Evolutionary conservation across 495 filamentous ascomycete species (phyloP).

Genomic region (Hyaloscypha hepaticicola): DNA sequence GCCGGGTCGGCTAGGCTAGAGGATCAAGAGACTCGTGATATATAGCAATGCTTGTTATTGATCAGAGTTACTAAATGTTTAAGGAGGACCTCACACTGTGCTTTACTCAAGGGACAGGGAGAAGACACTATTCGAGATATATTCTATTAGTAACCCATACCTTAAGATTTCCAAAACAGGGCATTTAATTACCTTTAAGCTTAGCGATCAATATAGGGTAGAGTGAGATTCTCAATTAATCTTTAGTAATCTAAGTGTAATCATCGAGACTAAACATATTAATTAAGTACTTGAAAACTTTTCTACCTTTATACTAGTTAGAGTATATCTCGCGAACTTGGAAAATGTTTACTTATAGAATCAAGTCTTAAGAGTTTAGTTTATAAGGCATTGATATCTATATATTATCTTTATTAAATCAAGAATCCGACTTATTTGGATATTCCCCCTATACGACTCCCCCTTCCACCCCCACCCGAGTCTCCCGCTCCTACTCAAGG

Average conservation of each 20-base stretch:
- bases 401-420: conserved; percentile 5
- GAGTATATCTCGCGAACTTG: no score
- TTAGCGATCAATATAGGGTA: conserved; percentile 19
- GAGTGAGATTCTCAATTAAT: conserved; percentile 26
- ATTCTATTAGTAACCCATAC: no score
- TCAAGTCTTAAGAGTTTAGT: conserved; percentile 22
- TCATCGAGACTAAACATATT: no score
- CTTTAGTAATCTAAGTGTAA: conserved; percentile 23
- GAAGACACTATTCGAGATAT: conserved; percentile 21
- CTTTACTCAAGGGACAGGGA: conserved; percentile 11
- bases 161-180: conserved; percentile 19
- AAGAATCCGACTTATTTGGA: conserved; percentile 9
- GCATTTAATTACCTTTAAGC: conserved; percentile 22
- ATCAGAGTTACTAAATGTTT: conserved; percentile 22
- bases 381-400: conserved; percentile 20
- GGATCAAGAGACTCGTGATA: conserved; percentile 2
- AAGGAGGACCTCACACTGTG: conserved; percentile 19
- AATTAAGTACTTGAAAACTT: no score
- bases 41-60: conserved; percentile 8
- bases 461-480: conserved; percentile 9
- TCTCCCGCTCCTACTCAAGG: conserved; percentile 12
- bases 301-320: no score
- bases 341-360: conserved; percentile 17
- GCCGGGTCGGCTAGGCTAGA: conserved; percentile 2
- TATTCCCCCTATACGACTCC: conserved; percentile 4